Base-by-base conservation (phyloP, 805 yeast species). In the Barnettozyma salicaria region DNA sequence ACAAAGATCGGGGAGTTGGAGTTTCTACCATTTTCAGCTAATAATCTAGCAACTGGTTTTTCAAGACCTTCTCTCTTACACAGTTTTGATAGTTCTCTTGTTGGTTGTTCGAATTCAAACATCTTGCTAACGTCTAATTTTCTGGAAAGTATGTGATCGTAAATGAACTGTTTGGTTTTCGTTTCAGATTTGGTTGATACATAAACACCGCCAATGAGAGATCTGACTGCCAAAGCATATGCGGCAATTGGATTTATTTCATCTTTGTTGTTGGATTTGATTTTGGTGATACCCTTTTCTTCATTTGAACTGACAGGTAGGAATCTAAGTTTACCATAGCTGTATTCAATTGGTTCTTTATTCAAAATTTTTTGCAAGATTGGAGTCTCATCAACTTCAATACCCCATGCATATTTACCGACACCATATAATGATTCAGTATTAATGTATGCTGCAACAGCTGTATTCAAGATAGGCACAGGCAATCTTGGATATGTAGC, bases 21-120 rank as follows among this genome's bases (percentile, higher is more conserved):
- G 52, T 70, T 67, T 61, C 98, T 76, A 59, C 99, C 99, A 20
- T 96, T 83, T 63, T 92, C 99, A 23, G 95, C 89, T 39, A 92
- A 65, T 41, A 92, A 70, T 56, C 94, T 78, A 32, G 88, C 79
- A 5, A 82, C 72, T 20, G 97, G 96, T 16, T 75, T 72, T 34
- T 72, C 73, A 47, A 90, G 68, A 11, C 76, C 74, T 55, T 89
- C 82, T 45, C 89, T 77, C 39, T 76, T 79, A 53, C 96, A 79
- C 34, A 92, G 64, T 41, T 77, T 74, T 1, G 86, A 72, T 42
- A 92, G 68, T 56, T 89, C 92, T 58, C 92, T 74, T 11, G 90
- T 82, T 27, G 97, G 96, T 55, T 81, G 81, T 49, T 74, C 77
- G 59, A 92, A 87, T 51, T 75, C 76, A 60, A 92, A 82, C 74